Evolutionary conservation across 2,329 filamentous ascomycete genomes (phyloP).

Genomic region (Sporothrix globosa): DNA sequence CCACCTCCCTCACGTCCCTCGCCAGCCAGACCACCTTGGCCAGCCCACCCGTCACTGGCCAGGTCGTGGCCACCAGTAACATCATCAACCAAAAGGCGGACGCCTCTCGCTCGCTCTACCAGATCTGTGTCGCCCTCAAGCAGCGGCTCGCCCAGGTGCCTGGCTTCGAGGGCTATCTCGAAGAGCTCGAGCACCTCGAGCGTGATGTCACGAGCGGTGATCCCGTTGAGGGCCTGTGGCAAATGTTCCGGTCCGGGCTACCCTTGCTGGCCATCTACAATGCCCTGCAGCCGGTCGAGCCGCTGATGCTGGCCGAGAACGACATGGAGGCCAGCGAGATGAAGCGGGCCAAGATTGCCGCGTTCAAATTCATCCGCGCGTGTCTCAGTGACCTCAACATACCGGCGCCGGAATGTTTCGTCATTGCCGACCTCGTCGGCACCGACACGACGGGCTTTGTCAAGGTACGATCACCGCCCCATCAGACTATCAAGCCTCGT

Average conservation of each 20-base stretch:
- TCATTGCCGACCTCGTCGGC: slow-evolving; percentile 87
- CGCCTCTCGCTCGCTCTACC: slow-evolving; percentile 87
- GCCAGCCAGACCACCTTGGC: slow-evolving; percentile 50
- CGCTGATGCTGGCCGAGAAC: slow-evolving; percentile 66
- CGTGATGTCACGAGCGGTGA: slow-evolving; percentile 66
- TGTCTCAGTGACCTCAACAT: slow-evolving; percentile 83
- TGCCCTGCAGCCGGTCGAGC: slow-evolving; percentile 70
- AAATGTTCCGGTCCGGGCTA: slow-evolving; percentile 78
- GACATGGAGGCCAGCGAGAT: slow-evolving; percentile 58
- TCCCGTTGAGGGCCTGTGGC: slow-evolving; percentile 90
- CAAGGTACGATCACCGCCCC: slow-evolving; percentile 62
- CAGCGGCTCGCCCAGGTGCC: slow-evolving; percentile 81
- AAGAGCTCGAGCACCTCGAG: slow-evolving; percentile 70
- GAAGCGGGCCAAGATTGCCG: slow-evolving; percentile 82
- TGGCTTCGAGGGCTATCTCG: slow-evolving; percentile 74
- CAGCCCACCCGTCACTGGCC: slow-evolving; percentile 55
- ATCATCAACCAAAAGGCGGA: slow-evolving; percentile 98
- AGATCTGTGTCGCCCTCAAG: slow-evolving; percentile 87
- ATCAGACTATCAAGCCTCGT: background rate
- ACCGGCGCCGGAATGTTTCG: slow-evolving; percentile 80
- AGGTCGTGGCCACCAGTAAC: slow-evolving; percentile 78
- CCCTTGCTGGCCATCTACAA: slow-evolving; percentile 91
- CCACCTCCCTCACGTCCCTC: slow-evolving; percentile 56
- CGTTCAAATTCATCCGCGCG: slow-evolving; percentile 90
- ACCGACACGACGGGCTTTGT: slow-evolving; percentile 97